A percentile compares a stretch with the other conserved stretches of the same genome.
Conservation (phyloP, 495 filamentous ascomycete species). For the Penicillium riverlandense region DNA sequence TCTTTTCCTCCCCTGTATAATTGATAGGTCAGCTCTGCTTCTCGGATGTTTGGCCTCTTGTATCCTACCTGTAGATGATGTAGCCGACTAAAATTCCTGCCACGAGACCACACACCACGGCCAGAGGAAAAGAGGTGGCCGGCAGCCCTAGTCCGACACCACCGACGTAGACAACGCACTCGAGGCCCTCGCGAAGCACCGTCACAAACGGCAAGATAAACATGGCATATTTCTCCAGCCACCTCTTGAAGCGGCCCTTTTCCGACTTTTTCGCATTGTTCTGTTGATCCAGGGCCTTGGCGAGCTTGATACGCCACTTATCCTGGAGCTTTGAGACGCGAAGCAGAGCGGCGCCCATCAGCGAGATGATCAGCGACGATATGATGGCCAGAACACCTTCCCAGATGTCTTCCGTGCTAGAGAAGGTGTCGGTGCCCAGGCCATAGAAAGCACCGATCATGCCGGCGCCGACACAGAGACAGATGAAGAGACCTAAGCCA, state of each 20-base stretch:
- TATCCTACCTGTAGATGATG: slow-evolving; percentile 66
- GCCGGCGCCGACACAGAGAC: slow-evolving; percentile 59
- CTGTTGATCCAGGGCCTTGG: slow-evolving; percentile 52
- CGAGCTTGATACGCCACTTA: slow-evolving; percentile 78
- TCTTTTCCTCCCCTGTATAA: slow-evolving; percentile 49
- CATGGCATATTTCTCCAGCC: slow-evolving; percentile 71
- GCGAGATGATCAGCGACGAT: slow-evolving; percentile 67
- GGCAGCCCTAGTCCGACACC: slow-evolving; percentile 73
- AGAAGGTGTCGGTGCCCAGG: slow-evolving; percentile 57
- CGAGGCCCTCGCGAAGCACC: slow-evolving; percentile 74
- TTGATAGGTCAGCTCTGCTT: neutral
- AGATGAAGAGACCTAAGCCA: slow-evolving; percentile 54
- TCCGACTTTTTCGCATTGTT: slow-evolving; percentile 18
- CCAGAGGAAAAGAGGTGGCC: slow-evolving; percentile 64
- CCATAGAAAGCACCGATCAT: slow-evolving; percentile 79
- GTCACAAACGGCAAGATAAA: slow-evolving; percentile 79
- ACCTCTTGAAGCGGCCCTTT: slow-evolving; percentile 47
- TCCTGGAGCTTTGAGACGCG: slow-evolving; percentile 80
- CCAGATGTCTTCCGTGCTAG: slow-evolving; percentile 62
- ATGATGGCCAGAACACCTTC: slow-evolving; percentile 69
- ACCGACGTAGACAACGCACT: slow-evolving; percentile 75
- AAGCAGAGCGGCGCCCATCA: slow-evolving; percentile 71
- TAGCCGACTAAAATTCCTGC: slow-evolving; percentile 61
- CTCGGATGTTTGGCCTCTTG: neutral
- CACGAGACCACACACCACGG: slow-evolving; percentile 59